Evolutionary conservation across 2,329 filamentous ascomycete genomes (phyloP).

Genomic region (Aurifilum marmelostoma): DNA sequence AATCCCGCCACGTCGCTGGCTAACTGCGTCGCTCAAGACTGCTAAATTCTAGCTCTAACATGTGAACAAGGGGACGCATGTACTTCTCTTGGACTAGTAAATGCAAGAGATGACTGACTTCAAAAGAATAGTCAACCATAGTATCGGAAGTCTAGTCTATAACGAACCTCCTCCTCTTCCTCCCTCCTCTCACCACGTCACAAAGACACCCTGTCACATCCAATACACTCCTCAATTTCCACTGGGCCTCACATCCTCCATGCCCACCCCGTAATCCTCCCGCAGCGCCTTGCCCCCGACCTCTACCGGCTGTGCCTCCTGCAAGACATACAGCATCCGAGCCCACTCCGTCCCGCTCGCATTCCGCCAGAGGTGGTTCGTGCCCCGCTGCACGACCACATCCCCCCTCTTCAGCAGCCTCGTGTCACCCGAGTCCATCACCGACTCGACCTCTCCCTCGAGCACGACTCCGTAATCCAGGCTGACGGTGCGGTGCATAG

Average conservation of each 20-base stretch:
- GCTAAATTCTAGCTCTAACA: not conserved
- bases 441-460: slow-evolving; percentile 52
- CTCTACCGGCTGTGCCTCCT: slow-evolving; percentile 35
- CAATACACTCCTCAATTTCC: slow-evolving; percentile 13
- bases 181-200: not conserved
- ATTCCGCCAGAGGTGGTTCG: slow-evolving; percentile 49
- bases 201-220: not conserved
- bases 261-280: slow-evolving; percentile 36
- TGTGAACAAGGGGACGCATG: not conserved
- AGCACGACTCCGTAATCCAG: slow-evolving; percentile 55
- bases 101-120: not conserved
- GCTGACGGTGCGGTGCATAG: slow-evolving; percentile 51
- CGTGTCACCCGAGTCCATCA: slow-evolving; percentile 50
- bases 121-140: too few relatives aligned
- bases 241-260: slow-evolving; percentile 30
- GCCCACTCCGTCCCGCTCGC: slow-evolving; percentile 44
- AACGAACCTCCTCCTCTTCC: not conserved
- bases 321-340: slow-evolving; percentile 43
- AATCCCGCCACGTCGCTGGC: not conserved
- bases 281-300: slow-evolving; percentile 33
- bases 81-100: not conserved
- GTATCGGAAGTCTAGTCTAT: not conserved
- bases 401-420: slow-evolving; percentile 49
- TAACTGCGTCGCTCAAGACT: not conserved
- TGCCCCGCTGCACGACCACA: slow-evolving; percentile 52